Percentiles rank a stretch among this genome's conserved stretches.
These are phyloP conservation scores for Colletotrichum godetiae DNA, from an alignment of 2,329 filamentous ascomycete species.

Conservation along the genomic window DNA sequence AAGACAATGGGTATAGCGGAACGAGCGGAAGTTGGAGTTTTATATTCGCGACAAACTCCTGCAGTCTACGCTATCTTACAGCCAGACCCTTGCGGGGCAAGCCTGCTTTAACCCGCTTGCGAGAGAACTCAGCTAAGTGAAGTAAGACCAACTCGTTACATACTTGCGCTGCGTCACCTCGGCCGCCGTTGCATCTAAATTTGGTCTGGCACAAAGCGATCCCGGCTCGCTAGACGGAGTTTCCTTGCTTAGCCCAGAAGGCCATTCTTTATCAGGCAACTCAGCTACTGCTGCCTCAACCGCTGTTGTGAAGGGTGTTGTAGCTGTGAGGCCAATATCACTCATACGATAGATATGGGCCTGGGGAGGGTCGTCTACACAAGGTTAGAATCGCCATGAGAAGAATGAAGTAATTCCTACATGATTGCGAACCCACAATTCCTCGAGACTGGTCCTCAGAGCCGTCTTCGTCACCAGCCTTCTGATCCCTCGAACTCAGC, in stretches of 20 bases:
- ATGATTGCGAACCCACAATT: background rate
- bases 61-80: too few relatives aligned
- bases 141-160: slow-evolving; percentile 1
- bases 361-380: background rate
- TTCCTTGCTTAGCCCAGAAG: background rate
- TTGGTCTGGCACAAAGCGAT: background rate
- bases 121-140: background rate
- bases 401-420: background rate
- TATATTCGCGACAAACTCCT: too few relatives aligned
- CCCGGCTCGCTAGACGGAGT: background rate
- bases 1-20: too few relatives aligned
- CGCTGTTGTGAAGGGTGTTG: background rate
- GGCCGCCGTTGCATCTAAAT: background rate
- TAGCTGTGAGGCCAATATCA: background rate
- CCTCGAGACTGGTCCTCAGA: background rate
- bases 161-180: slow-evolving; percentile 4
- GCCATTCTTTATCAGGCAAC: slow-evolving; percentile 8
- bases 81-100: background rate
- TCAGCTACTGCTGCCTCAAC: background rate
- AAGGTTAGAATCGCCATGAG: background rate
- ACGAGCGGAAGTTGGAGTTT: too few relatives aligned
- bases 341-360: background rate
- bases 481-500: background rate
- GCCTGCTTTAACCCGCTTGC: background rate
- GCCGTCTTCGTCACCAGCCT: background rate